A percentile compares a stretch with the other conserved stretches of the same genome.
These are phyloP conservation scores for Helianthus annuus DNA, from an alignment of 129 eudicot genomes.

Conservation along the genomic window HanXRQr2.0-SUNRISE NC_035442.2:141913453-141913952, in stretches of 20 bases:
- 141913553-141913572: no score
- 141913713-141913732: conserved; percentile 27
- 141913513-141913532: no score
- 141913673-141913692: conserved; percentile 21
- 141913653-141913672: no score
- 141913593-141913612: no score
- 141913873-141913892: conserved; percentile 16
- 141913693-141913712: conserved; percentile 28
- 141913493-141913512: no score
- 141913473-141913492: no score
- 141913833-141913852: conserved; percentile 29
- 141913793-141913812: conserved; percentile 22
- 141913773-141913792: conserved; percentile 31
- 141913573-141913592: no score
- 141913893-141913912: conserved; percentile 21
- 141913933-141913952: conserved; percentile 23
- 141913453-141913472: no score
- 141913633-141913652: no score
- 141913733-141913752: conserved; percentile 26
- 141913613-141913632: no score
- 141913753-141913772: conserved; percentile 36
- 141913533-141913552: no score
- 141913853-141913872: conserved; percentile 12
- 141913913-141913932: conserved; percentile 38
- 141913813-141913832: conserved; percentile 33